phyloP scores from a whole-genome alignment of 306 rosid species.

The Glycine latifolia region DNA sequence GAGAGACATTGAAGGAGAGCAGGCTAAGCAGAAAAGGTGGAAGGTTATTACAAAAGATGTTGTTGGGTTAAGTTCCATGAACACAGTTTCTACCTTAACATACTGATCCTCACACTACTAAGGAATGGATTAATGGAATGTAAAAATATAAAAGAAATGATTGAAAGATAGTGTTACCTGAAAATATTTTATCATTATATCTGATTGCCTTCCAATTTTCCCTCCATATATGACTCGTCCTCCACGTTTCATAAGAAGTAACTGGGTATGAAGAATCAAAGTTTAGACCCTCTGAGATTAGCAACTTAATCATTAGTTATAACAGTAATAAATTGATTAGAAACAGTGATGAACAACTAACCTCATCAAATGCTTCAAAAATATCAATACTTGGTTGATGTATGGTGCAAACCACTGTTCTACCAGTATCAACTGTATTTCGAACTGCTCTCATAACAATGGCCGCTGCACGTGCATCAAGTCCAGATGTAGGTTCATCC shows the following conservation, averaged over 20 bases:
- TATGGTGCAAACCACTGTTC: constrained; percentile 90
- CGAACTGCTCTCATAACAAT: constrained; percentile 90
- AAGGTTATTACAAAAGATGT: too few species aligned
- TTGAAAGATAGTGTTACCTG: constrained; percentile 58
- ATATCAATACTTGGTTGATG: constrained; percentile 91
- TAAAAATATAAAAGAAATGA: constrained; percentile 16
- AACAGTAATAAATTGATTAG: not conserved
- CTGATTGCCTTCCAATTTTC: constrained; percentile 73
- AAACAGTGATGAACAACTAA: constrained; percentile 35
- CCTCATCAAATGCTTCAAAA: constrained; percentile 93
- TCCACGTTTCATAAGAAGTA: constrained; percentile 89
- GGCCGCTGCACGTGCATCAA: constrained; percentile 91
- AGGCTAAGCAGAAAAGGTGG: too few species aligned
- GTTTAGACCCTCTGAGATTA: constrained; percentile 35
- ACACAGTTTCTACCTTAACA: too few species aligned
- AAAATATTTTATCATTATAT: constrained; percentile 76
- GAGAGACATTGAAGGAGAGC: too few species aligned
- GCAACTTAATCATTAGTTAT: constrained; percentile 15
- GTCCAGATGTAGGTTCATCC: constrained; percentile 95
- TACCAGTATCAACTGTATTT: constrained; percentile 87
- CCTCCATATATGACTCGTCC: constrained; percentile 84
- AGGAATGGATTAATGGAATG: too few species aligned
- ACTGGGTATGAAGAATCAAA: constrained; percentile 53
- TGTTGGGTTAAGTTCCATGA: too few species aligned
- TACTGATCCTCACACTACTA: too few species aligned